A percentile compares a stretch with the other conserved stretches of the same genome.
Evolutionary conservation across 306 rosid species (phyloP).

Genomic region (Erythrophleum fordii): DNA sequence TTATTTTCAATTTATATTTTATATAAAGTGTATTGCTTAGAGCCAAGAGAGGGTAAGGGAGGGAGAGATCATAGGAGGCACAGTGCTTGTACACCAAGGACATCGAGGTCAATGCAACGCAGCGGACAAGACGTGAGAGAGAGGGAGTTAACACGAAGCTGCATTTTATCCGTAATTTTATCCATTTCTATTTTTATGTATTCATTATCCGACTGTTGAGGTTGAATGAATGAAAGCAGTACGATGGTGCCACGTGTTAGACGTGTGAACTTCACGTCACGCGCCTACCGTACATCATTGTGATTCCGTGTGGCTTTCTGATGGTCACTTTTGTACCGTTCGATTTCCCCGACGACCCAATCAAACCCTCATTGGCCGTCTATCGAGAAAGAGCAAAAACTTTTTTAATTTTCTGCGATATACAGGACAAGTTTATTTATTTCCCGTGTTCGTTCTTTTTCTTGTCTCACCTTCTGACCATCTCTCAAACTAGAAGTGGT

Average conservation of each 20-base stretch:
- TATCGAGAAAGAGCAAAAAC: not conserved
- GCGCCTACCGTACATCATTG: too few species aligned
- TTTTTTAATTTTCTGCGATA: not conserved
- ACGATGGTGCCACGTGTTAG: not conserved
- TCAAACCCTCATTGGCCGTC: not conserved
- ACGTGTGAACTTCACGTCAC: not conserved
- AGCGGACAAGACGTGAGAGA: not conserved
- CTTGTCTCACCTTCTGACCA: not conserved
- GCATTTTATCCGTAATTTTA: not conserved
- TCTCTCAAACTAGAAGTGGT: not conserved
- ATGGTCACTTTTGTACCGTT: not conserved
- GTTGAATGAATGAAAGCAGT: too few species aligned
- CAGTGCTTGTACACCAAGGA: not conserved
- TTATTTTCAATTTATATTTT: too few species aligned
- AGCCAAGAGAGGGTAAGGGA: not conserved
- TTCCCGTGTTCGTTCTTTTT: not conserved
- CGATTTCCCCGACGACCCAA: slow-evolving; percentile 24
- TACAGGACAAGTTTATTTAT: not conserved
- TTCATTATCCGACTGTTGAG: not conserved
- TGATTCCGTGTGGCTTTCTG: not conserved
- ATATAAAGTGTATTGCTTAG: too few species aligned
- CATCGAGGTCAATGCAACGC: not conserved
- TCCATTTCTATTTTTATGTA: not conserved
- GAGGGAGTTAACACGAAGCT: not conserved
- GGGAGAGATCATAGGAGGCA: not conserved